These are phyloP conservation scores for Dysphania ambrosioides DNA, from an alignment of 148 eudicot species.

Conservation along the genomic window DNA sequence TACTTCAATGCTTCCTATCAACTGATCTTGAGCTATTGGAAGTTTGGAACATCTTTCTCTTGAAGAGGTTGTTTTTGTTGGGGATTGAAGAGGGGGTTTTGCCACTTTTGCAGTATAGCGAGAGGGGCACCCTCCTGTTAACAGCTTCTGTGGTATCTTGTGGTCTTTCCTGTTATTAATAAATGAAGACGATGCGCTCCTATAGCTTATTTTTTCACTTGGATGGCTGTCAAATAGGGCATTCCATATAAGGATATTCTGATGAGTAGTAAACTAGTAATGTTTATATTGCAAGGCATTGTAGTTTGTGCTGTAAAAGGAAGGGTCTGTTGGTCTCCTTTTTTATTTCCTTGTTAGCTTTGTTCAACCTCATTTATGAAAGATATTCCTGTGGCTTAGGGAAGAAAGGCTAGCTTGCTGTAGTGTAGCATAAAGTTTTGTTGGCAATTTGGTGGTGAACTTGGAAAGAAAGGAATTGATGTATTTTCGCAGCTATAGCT, in stretches of 20 bases:
- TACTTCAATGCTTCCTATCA: background rate
- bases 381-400: background rate
- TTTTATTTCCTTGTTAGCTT: background rate
- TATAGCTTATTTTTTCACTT: background rate
- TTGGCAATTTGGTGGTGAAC: conserved; percentile 1
- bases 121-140: background rate
- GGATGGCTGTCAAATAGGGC: background rate
- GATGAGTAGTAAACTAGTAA: background rate
- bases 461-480: background rate
- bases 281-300: background rate
- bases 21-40: background rate
- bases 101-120: background rate
- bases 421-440: background rate
- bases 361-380: background rate
- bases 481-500: background rate
- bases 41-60: background rate
- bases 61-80: background rate
- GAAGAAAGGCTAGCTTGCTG: background rate
- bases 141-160: no score
- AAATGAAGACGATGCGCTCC: no score
- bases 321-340: background rate
- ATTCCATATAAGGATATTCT: background rate
- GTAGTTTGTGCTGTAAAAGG: background rate
- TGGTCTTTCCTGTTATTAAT: background rate
- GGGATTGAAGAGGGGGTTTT: background rate